phyloP scores from a whole-genome alignment of 352 stramenopile species.

The Globisporangium spiculum region DNA sequence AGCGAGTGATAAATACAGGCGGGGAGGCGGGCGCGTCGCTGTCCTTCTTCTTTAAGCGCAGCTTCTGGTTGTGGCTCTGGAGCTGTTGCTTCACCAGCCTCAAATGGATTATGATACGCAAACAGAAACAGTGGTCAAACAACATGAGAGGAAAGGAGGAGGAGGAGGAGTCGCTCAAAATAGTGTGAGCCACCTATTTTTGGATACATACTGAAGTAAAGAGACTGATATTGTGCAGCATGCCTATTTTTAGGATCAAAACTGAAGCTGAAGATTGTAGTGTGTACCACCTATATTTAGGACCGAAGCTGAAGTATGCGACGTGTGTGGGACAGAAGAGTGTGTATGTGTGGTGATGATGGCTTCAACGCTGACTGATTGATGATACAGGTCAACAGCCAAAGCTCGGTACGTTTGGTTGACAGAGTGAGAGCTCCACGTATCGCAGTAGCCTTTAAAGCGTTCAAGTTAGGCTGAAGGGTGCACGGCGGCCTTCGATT shows the following conservation, averaged over 20 bases:
- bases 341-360: not conserved
- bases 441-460: slow-evolving; percentile 8
- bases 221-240: not conserved
- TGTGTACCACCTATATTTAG: not conserved
- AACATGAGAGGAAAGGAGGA: not conserved
- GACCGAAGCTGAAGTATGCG: slow-evolving; percentile 4
- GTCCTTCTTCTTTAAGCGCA: not conserved
- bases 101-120: slow-evolving; percentile 16
- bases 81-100: slow-evolving; percentile 6
- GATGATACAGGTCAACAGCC: not conserved
- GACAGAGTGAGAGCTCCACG: not conserved
- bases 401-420: not conserved
- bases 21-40: not conserved
- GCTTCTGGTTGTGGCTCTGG: not conserved
- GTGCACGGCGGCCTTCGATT: not conserved
- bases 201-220: not conserved
- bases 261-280: not conserved
- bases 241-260: not conserved
- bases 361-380: not conserved
- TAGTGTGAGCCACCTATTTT: not conserved
- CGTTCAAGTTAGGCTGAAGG: not conserved
- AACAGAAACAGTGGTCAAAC: slow-evolving; percentile 15
- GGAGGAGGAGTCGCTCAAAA: not conserved
- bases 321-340: not conserved
- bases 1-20: not conserved